These are phyloP conservation scores for Fragilaria radians DNA, from an alignment of 108 stramenopile species.

Conservation along the genomic window DNA sequence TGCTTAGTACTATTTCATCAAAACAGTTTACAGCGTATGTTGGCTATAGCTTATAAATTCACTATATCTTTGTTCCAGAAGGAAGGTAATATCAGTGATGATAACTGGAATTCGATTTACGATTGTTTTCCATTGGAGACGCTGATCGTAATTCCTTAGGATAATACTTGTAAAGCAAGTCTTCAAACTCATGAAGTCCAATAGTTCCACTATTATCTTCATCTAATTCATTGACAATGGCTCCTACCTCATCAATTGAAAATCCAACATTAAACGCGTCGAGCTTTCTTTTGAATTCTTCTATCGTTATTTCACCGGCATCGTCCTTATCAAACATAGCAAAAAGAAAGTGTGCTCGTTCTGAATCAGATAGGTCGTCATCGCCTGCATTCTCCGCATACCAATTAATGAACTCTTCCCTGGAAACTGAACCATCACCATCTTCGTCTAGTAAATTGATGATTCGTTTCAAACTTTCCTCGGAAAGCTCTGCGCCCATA, in stretches of 20 bases:
- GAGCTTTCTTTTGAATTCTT: conserved; percentile 37
- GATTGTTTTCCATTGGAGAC: not conserved
- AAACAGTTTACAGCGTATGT: not conserved
- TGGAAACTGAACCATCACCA: conserved; percentile 25
- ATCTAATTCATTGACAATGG: conserved; percentile 44
- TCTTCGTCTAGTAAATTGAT: conserved; percentile 29
- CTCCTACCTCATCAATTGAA: conserved; percentile 35
- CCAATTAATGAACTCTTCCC: conserved; percentile 28
- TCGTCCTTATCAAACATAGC: conserved; percentile 35
- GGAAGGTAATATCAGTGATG: not conserved
- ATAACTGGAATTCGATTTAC: not conserved
- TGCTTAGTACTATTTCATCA: no score
- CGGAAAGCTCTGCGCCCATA: conserved; percentile 17
- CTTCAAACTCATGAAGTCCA: conserved; percentile 33
- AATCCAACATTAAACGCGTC: conserved; percentile 33
- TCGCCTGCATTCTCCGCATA: conserved; percentile 11
- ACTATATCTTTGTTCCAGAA: not conserved
- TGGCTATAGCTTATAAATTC: not conserved
- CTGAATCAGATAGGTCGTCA: conserved; percentile 8
- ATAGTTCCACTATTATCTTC: conserved; percentile 29
- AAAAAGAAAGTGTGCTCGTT: conserved; percentile 34
- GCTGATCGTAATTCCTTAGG: conserved; percentile 9
- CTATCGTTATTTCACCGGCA: conserved; percentile 28
- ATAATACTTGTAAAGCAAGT: conserved; percentile 16
- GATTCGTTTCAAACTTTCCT: conserved; percentile 11